Evolutionary conservation across 352 stramenopile genomes (phyloP).

Genomic region (Phytophthora ramorum): DNA sequence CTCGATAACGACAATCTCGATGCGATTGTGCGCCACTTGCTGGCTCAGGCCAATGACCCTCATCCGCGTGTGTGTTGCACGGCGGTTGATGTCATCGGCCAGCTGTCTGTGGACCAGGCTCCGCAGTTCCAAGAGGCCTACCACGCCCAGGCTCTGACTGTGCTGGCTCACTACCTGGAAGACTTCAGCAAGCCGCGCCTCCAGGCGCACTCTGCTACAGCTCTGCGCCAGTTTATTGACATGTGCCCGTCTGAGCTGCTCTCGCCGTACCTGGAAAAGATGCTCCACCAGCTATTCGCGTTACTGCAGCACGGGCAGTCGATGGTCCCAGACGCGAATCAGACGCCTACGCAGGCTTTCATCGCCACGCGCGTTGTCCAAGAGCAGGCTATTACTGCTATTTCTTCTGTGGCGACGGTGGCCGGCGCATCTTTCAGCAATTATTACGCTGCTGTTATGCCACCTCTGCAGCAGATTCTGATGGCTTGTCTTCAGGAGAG

Average conservation of each 20-base stretch:
- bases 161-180: conserved; percentile 74
- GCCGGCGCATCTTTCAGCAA: conserved; percentile 65
- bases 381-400: conserved; percentile 81
- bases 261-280: conserved; percentile 76
- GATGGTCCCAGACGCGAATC: conserved; percentile 14
- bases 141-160: conserved; percentile 65
- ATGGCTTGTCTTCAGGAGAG: conserved; percentile 69
- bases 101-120: conserved; percentile 80
- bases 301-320: conserved; percentile 56
- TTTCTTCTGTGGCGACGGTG: conserved; percentile 83
- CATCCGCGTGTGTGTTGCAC: conserved; percentile 86
- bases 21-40: conserved; percentile 70
- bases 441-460: conserved; percentile 82
- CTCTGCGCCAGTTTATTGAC: conserved; percentile 86
- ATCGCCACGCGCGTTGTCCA: conserved; percentile 67
- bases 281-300: conserved; percentile 73
- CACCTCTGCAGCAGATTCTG: conserved; percentile 75
- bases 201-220: conserved; percentile 77
- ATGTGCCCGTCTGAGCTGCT: conserved; percentile 74
- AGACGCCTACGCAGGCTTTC: conserved; percentile 24
- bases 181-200: conserved; percentile 66
- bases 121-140: conserved; percentile 84
- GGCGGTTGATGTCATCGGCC: conserved; percentile 84
- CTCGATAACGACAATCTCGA: conserved; percentile 70
- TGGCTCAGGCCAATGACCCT: conserved; percentile 68